A percentile compares a stretch with the other conserved stretches of the same genome.
Conservation (phyloP, 2,329 filamentous ascomycete genomes). For the Epichloe hybrida region DNA sequence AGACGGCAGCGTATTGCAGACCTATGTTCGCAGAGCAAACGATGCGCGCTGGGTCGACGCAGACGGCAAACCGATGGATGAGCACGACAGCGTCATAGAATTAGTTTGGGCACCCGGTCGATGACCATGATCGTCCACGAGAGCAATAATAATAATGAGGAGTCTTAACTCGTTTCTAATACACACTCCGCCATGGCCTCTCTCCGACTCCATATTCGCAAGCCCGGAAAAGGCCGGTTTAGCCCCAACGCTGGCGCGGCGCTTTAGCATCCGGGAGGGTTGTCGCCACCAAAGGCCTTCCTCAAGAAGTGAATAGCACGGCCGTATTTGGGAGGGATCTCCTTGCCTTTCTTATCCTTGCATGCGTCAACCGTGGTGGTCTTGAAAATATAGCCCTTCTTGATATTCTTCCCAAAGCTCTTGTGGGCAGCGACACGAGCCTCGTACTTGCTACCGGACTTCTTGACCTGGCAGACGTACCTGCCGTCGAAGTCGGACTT, state of each 20-base stretch:
- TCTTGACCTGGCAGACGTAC: not conserved
- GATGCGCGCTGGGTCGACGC: conserved; percentile 37
- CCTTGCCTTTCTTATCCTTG: not conserved
- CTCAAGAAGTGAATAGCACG: not conserved
- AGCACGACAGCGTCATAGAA: conserved; percentile 39
- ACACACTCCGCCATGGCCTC: too few relatives aligned
- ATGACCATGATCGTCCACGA: too few relatives aligned
- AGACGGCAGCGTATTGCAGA: conserved; percentile 37
- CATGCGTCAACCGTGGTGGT: not conserved
- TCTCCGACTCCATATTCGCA: too few relatives aligned
- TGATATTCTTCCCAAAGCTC: not conserved
- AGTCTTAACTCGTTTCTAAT: too few relatives aligned
- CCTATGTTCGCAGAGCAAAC: conserved; percentile 36
- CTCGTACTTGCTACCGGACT: not conserved
- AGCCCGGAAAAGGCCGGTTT: too few relatives aligned
- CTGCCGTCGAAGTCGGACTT: not conserved
- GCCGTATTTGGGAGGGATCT: not conserved
- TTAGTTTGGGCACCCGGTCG: conserved; percentile 35
- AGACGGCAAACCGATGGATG: conserved; percentile 32
- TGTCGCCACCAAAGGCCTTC: not conserved
- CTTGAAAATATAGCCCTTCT: not conserved
- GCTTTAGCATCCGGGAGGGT: not conserved
- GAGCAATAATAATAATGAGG: too few relatives aligned
- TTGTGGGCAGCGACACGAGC: not conserved
- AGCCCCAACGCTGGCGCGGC: not conserved